Base-by-base conservation (phyloP, 768 basidiomycete species). In the Heimioporus sp. region DNA sequence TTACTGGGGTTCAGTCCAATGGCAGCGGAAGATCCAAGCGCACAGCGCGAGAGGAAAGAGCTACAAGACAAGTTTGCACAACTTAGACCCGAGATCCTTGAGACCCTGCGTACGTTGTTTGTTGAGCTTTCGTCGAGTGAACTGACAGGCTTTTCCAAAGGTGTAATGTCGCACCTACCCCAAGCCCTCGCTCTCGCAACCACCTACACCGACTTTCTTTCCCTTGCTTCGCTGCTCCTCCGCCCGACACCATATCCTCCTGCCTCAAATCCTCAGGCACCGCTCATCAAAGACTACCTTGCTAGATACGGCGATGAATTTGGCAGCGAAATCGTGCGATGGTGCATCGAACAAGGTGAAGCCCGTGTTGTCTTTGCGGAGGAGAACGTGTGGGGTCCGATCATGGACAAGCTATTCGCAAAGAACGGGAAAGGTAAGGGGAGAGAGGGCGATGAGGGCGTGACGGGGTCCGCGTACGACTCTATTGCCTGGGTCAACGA, bases 311-410 rank as follows among this genome's bases (percentile, higher is more conserved):
- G 86, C 45, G 85, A 92, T 32, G 83, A 82, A 12, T 98, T 98
- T 57, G 87, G 93, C 0, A 83, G 78, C n/a, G 86, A 92, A 62
- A 76, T 97, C n/a, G 95, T 90, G 63, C 81, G 83, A 62, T 97
- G 90, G 90, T 96, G 92, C 66, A 88, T 96, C 45, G 89, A 92
- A 58, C 86, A 94, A 57, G 90, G 90, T 16, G 92, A 92, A 70
- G 70, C 91, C 20, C 82, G 92, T 12, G 80, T 85, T 6, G 78
- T 98, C 68, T 91, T 98, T 58, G 81, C 85, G 2, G 86, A 90
- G 56, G 85, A 89, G 43, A 80, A 81, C 30, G 68, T 75, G 15
- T 82, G 87, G 60, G 72, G 74, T 30, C 69, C 68, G 1, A 82
- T 88, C 48, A 75, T 97, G 54, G 88, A 90, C 63, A 75, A 73